Percentiles rank a stretch among this genome's conserved stretches.
Conservation (phyloP, 805 yeast species). For the Kluyveromyces dobzhanskii region DNA sequence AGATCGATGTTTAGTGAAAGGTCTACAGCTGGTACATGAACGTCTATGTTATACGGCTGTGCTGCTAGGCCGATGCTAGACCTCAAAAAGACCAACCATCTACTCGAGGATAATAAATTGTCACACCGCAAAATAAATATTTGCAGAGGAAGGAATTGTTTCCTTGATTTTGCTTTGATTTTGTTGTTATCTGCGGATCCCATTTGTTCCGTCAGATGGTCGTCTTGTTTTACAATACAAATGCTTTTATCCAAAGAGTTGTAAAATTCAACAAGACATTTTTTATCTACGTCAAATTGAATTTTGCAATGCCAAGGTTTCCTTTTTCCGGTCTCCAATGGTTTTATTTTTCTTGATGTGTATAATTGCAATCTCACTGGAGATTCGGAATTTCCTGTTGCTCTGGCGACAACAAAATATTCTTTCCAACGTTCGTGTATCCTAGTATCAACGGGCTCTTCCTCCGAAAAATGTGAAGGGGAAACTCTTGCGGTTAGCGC, state of each 20-base stretch:
- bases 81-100: constrained; percentile 57
- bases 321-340: background rate
- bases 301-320: constrained; percentile 9
- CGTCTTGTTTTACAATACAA: constrained; percentile 18
- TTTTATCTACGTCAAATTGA: constrained; percentile 25
- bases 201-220: constrained; percentile 9
- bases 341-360: constrained; percentile 33
- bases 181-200: constrained; percentile 1
- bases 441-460: constrained; percentile 44
- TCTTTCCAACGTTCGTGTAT: constrained; percentile 74
- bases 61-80: constrained; percentile 38
- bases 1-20: constrained; percentile 22
- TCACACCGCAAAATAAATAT: constrained; percentile 51
- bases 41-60: constrained; percentile 35
- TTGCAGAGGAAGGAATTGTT: constrained; percentile 10
- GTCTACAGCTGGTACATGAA: constrained; percentile 37
- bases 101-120: constrained; percentile 43
- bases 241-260: constrained; percentile 66
- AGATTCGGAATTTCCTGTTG: constrained; percentile 40
- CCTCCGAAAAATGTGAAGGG: constrained; percentile 37
- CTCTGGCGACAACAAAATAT: constrained; percentile 60
- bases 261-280: constrained; percentile 43
- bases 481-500: constrained; percentile 23
- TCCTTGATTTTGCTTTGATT: constrained; percentile 8
- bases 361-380: constrained; percentile 63